Base-by-base conservation (phyloP, 1,139 yeast species). In the Suhomyces atakaporum region DNA sequence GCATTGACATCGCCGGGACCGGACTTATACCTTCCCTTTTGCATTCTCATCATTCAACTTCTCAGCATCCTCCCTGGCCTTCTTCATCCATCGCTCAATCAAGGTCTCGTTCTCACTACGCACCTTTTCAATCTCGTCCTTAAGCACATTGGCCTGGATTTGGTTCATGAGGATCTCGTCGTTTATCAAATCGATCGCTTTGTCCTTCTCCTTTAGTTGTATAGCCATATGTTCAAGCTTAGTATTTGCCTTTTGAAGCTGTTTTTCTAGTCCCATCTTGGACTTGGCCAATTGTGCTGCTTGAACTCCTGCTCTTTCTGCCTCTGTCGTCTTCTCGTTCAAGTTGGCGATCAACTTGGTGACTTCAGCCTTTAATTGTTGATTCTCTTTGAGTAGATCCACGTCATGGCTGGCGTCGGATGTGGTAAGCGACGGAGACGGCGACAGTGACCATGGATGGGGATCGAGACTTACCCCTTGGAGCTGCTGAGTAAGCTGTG, bases 151-250 rank as follows among this genome's bases (percentile, higher is more conserved):
- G 44, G 78, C 75, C 55, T 84, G 94, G 35, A 88, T 80, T 50
- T 81, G 85, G 34, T 75, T 62, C 16, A 87, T 77, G 31, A 88
- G 66, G 11, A 83, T 61, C 47, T 85, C 94, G 54, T 87, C 95
- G 46, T 84, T 83, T 27, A 83, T 63, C 11, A 73, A 62, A 46
- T 82, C 88, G 16, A 80, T 68, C 10, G 80, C 73, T 44, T 74
- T 73, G 36, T 73, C 71, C 56, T 75, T 79, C 44, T 79, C 73
- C n/a, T 51, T 52, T 3, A 77, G 53, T 35, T 79, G 82, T 32
- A 74, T 70, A n/a, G 56, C 58, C 35, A 75, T 52, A 27, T 59
- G 54, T 7, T 50, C 55, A 15, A 73, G 47, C 36, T 60, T 69
- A 3, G 47, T 45, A n/a, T 57, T 62, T 18, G 73, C 50, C 16